These are phyloP conservation scores for Straminergon stramineum DNA, from an alignment of 225 moss, liverwort and hornwort species.

Conservation along the genomic window DNA sequence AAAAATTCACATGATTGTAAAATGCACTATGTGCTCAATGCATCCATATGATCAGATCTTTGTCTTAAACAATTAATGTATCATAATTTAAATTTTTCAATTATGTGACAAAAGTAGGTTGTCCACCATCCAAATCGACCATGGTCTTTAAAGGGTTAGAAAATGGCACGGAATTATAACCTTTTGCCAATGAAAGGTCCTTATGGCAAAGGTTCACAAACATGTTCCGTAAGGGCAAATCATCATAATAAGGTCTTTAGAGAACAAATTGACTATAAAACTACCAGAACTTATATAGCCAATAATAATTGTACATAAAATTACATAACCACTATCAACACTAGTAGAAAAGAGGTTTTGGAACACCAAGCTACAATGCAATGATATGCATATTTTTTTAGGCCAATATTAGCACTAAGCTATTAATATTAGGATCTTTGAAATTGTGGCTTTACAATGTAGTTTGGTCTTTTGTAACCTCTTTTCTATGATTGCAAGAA, in stretches of 20 bases:
- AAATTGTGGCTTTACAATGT: rapidly evolving
- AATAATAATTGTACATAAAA: background rate
- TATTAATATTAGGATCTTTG: rapidly evolving
- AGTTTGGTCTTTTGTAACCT: rapidly evolving
- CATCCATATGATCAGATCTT: no score
- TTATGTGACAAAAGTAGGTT: no score
- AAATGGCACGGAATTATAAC: background rate
- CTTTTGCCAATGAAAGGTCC: background rate
- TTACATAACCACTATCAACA: rapidly evolving
- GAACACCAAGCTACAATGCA: background rate
- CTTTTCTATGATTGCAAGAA: background rate
- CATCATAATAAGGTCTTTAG: rapidly evolving
- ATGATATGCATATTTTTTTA: background rate
- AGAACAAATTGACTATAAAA: background rate
- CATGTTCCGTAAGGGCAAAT: background rate
- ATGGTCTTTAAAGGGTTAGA: no score
- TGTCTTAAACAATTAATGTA: no score
- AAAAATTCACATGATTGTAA: no score
- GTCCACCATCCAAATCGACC: no score
- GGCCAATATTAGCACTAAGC: background rate
- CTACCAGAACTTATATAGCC: background rate
- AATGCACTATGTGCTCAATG: no score
- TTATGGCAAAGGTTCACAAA: rapidly evolving
- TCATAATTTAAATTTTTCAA: no score
- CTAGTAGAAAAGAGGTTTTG: rapidly evolving